These are phyloP conservation scores for Pholiota molesta DNA, from an alignment of 768 basidiomycete species.

Conservation along the genomic window DNA sequence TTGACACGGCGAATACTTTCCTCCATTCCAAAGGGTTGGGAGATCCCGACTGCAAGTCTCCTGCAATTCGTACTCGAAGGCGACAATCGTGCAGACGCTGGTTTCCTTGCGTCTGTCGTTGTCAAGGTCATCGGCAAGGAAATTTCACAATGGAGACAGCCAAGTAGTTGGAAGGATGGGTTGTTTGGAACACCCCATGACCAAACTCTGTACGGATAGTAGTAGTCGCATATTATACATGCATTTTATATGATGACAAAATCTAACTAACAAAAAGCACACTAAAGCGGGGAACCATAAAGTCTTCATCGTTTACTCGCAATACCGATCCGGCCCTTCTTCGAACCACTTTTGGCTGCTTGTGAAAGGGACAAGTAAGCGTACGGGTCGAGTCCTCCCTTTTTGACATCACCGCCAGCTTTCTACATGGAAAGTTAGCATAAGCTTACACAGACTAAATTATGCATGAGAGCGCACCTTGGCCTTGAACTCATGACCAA, in stretches of 20 bases:
- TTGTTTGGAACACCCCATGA: conserved; percentile 78
- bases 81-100: conserved; percentile 77
- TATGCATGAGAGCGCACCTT: conserved; percentile 60
- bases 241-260: conserved; percentile 4
- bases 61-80: conserved; percentile 83
- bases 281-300: conserved; percentile 13
- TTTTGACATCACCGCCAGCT: conserved; percentile 94
- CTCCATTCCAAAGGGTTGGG: conserved; percentile 52
- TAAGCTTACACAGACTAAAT: conserved; percentile 4
- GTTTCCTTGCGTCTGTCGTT: conserved; percentile 56
- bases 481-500: conserved; percentile 93
- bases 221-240: conserved; percentile 3
- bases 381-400: conserved; percentile 86
- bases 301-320: conserved; percentile 56
- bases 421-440: conserved; percentile 52
- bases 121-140: conserved; percentile 49
- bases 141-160: conserved; percentile 56
- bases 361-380: conserved; percentile 87
- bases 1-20: conserved; percentile 67
- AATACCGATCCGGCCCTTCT: conserved; percentile 52
- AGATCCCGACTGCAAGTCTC: conserved; percentile 58
- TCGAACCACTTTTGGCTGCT: conserved; percentile 68
- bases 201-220: conserved; percentile 69
- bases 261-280: neutral
- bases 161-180: conserved; percentile 67